Evolutionary conservation across 345 rosid species (phyloP).

Genomic region (Camelina sativa): DNA sequence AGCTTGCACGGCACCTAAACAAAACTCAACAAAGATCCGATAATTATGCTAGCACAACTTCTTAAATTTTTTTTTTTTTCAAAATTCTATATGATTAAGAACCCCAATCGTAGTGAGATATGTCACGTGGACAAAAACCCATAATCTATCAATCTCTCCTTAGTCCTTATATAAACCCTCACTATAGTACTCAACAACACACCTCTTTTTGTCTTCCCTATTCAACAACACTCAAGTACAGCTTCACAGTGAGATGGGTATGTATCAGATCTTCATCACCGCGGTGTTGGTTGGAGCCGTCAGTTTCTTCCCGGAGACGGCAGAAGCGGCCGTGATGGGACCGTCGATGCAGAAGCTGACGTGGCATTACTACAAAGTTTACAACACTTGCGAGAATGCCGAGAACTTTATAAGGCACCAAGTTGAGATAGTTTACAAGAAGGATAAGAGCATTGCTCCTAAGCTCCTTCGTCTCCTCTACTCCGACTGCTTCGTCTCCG

Average conservation of each 20-base stretch:
- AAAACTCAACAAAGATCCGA: conserved; percentile 44
- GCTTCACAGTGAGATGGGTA: conserved; percentile 23
- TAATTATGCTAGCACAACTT: conserved; percentile 36
- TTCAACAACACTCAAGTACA: conserved; percentile 7
- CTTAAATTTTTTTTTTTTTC: neutral
- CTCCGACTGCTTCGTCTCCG: conserved; percentile 72
- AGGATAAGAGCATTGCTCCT: conserved; percentile 56
- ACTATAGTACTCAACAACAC: conserved; percentile 23
- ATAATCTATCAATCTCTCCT: conserved; percentile 15
- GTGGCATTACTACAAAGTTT: conserved; percentile 63
- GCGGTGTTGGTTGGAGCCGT: conserved; percentile 39
- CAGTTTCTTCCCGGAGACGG: conserved; percentile 38
- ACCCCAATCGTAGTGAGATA: conserved; percentile 16
- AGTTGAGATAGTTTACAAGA: conserved; percentile 46
- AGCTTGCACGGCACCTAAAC: conserved; percentile 41
- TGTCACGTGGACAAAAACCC: conserved; percentile 31
- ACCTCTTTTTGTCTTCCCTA: conserved; percentile 27
- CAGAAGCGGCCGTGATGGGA: conserved; percentile 47
- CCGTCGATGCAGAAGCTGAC: conserved; percentile 51
- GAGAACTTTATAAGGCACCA: conserved; percentile 59
- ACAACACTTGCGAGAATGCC: conserved; percentile 56
- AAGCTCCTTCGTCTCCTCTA: conserved; percentile 74
- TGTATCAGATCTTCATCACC: conserved; percentile 28
- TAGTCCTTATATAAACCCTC: conserved; percentile 29
- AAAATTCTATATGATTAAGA: neutral